Evolutionary conservation across 371 early-diverging fungal genomes (phyloP).

Genomic region (Mucor indicus): DNA sequence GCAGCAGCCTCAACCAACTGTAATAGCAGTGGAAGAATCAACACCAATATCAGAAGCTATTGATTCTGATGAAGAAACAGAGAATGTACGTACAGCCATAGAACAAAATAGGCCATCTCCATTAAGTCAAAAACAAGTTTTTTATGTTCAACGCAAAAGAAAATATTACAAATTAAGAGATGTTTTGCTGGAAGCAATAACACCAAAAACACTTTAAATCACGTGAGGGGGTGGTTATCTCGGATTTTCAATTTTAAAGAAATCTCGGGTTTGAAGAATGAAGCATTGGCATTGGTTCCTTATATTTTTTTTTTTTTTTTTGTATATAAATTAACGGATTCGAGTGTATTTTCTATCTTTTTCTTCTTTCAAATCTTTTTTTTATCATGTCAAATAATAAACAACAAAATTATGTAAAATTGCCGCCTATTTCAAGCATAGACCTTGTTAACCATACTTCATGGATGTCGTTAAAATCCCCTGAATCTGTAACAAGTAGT

Average conservation of each 20-base stretch:
- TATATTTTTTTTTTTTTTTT: slow-evolving; percentile 3
- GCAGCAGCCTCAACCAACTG: no score
- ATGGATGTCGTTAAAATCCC: slow-evolving; percentile 1
- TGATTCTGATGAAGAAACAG: slow-evolving; percentile 69
- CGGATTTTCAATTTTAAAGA: no score
- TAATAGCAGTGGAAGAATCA: slow-evolving; percentile 3
- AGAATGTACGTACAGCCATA: slow-evolving; percentile 53
- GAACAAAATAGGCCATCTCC: slow-evolving; percentile 55
- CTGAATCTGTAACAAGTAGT: not conserved
- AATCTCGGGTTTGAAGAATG: no score
- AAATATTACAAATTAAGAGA: slow-evolving; percentile 63
- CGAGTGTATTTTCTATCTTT: not conserved
- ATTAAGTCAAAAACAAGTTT: slow-evolving; percentile 47
- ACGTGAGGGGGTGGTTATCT: no score
- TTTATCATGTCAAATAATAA: slow-evolving; percentile 1
- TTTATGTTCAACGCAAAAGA: slow-evolving; percentile 58
- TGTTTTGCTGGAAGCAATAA: slow-evolving; percentile 66
- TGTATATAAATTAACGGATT: slow-evolving; percentile 1
- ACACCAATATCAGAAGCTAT: slow-evolving; percentile 22
- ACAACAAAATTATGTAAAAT: slow-evolving; percentile 7
- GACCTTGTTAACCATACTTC: slow-evolving; percentile 6
- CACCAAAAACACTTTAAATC: slow-evolving; percentile 35
- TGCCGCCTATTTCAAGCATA: slow-evolving; percentile 24
- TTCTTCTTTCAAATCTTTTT: not conserved
- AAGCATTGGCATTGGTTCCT: not conserved